Conservation (phyloP, 164 flowering plant genomes). For the Vitis riparia region DNA sequence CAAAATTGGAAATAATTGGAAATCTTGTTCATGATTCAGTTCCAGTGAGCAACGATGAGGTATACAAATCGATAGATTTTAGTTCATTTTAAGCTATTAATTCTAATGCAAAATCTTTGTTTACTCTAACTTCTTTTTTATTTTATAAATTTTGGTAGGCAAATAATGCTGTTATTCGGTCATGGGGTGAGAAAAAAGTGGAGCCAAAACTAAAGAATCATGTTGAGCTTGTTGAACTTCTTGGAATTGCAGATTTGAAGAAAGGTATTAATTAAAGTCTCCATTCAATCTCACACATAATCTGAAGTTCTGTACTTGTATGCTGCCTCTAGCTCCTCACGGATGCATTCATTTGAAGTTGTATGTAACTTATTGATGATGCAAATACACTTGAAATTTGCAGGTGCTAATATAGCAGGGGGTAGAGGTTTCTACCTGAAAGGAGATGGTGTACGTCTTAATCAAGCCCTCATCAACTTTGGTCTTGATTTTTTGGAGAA, state of each 20-base stretch:
- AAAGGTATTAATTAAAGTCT: conserved; percentile 48
- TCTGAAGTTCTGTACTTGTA: background rate
- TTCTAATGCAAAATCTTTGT: background rate
- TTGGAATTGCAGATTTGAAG: conserved; percentile 83
- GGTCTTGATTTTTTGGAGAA: conserved; percentile 71
- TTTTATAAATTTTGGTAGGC: conserved; percentile 39
- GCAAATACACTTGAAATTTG: background rate
- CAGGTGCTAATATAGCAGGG: conserved; percentile 90
- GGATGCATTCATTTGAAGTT: background rate
- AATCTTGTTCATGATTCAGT: conserved; percentile 97
- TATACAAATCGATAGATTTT: conserved; percentile 7
- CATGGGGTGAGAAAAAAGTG: conserved; percentile 72
- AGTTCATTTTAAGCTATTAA: background rate
- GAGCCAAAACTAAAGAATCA: conserved; percentile 75
- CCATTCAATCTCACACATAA: background rate
- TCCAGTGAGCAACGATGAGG: conserved; percentile 80
- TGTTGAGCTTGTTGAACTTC: conserved; percentile 95
- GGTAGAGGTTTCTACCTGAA: conserved; percentile 94
- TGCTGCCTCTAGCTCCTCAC: background rate
- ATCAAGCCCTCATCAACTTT: conserved; percentile 86
- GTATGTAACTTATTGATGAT: conserved; percentile 1
- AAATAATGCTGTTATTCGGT: conserved; percentile 64
- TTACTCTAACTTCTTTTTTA: background rate
- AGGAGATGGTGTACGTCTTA: conserved; percentile 86
- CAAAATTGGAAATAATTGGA: conserved; percentile 60